Evolutionary conservation across 257 asterid genomes (phyloP).

Genomic region (Solanum microdontum): DNA sequence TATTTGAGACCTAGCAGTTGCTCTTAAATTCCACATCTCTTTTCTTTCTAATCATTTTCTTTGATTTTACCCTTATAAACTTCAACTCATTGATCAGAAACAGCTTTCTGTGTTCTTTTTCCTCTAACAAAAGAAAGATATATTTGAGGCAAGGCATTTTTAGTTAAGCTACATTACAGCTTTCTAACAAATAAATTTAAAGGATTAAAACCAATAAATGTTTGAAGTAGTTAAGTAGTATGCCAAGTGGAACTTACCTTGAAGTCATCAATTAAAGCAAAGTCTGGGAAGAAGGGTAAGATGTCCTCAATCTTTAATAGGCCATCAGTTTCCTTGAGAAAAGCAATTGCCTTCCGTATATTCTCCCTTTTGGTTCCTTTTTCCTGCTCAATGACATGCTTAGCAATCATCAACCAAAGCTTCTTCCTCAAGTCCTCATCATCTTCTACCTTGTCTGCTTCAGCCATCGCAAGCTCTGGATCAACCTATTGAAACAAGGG

Average conservation of each 20-base stretch:
- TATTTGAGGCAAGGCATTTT: neutral
- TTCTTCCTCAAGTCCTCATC: constrained; percentile 93
- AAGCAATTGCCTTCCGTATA: constrained; percentile 91
- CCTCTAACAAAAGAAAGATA: neutral
- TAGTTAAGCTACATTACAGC: neutral
- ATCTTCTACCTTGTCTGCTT: constrained; percentile 98
- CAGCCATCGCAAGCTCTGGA: constrained; percentile 98
- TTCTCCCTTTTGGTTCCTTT: constrained; percentile 97
- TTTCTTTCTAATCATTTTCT: neutral
- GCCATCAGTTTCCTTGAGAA: constrained; percentile 97
- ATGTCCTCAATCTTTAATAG: constrained; percentile 94
- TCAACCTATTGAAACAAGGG: constrained; percentile 47
- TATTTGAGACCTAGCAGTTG: neutral
- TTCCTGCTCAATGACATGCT: constrained; percentile 90
- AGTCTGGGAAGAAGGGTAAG: constrained; percentile 94
- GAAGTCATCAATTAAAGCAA: constrained; percentile 90
- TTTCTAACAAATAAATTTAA: neutral
- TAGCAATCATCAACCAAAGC: constrained; percentile 98
- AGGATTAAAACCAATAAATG: neutral
- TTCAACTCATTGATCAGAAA: neutral
- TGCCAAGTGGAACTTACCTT: constrained; percentile 34
- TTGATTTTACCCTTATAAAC: neutral
- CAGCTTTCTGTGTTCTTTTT: neutral
- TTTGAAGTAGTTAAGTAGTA: neutral
- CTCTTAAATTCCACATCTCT: neutral